Conservation (phyloP, 169 alveolate genomes). For the Plasmodium cynomolgi region DNA sequence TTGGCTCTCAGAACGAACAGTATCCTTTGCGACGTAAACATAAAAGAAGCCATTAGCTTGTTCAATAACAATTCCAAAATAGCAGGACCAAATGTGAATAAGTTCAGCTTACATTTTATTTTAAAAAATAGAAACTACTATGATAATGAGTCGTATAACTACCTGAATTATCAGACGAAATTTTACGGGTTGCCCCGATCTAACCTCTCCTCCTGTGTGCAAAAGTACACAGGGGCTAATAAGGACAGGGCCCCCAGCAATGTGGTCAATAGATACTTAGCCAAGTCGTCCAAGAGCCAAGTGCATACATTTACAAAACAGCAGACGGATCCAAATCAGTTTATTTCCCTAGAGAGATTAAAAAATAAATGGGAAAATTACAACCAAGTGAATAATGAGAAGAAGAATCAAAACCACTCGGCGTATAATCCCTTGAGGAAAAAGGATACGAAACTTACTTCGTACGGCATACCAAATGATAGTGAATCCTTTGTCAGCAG, state of each 20-base stretch:
- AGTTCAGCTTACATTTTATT: conserved; percentile 54
- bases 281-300: conserved; percentile 54
- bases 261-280: background rate
- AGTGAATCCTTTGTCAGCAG: conserved; percentile 13
- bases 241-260: background rate
- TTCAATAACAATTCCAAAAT: conserved; percentile 52
- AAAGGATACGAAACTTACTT: conserved; percentile 2
- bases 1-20: conserved; percentile 32
- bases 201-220: conserved; percentile 41
- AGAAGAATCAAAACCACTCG: background rate
- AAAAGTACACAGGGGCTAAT: background rate
- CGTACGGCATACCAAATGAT: background rate
- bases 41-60: conserved; percentile 64
- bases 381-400: background rate
- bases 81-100: conserved; percentile 55
- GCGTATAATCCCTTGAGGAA: background rate
- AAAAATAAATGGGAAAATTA: conserved; percentile 57
- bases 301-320: conserved; percentile 3
- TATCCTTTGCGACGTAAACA: conserved; percentile 28
- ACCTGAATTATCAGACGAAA: conserved; percentile 26
- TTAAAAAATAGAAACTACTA: conserved; percentile 56
- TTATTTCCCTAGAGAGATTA: conserved; percentile 20
- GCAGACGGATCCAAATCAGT: background rate
- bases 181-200: conserved; percentile 59
- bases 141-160: conserved; percentile 14